Conservation (phyloP, 2,329 filamentous ascomycete species). For the Penicillium sp. region DNA sequence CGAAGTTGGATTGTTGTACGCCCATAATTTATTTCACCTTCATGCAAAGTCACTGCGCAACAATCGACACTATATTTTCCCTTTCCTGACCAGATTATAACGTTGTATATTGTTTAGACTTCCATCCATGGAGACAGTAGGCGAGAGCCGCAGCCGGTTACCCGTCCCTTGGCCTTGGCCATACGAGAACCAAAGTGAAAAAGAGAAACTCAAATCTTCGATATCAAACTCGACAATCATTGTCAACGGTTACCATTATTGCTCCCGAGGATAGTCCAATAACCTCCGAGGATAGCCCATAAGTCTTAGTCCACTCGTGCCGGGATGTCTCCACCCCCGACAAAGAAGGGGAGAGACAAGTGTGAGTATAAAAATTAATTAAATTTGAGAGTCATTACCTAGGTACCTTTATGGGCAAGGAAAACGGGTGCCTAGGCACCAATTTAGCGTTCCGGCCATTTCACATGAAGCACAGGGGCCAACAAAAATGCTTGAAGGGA, state of each 20-base stretch:
- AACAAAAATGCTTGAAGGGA: not conserved
- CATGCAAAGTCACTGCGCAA: slow-evolving; percentile 16
- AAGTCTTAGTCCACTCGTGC: not conserved
- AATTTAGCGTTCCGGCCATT: not conserved
- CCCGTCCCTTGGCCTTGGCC: slow-evolving; percentile 5
- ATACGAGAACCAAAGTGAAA: not conserved
- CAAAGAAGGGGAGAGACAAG: not conserved
- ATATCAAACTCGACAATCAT: not conserved
- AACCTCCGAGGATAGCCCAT: not conserved
- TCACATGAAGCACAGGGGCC: slow-evolving; percentile 5
- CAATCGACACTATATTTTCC: not conserved
- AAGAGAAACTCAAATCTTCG: not conserved
- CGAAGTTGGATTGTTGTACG: not conserved
- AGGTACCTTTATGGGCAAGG: no score
- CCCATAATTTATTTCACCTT: slow-evolving; percentile 7
- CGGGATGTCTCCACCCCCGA: not conserved
- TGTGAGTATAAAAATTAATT: not conserved
- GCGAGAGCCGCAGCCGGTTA: slow-evolving; percentile 19
- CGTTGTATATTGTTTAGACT: not conserved
- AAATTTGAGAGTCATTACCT: not conserved
- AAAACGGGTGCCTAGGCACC: not conserved
- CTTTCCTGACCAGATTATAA: not conserved
- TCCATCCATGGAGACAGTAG: not conserved
- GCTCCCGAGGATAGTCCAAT: not conserved
- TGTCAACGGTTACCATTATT: not conserved